These are phyloP conservation scores for Erucastrum elatum DNA, from an alignment of 345 rosid genomes.

Conservation along the genomic window DNA sequence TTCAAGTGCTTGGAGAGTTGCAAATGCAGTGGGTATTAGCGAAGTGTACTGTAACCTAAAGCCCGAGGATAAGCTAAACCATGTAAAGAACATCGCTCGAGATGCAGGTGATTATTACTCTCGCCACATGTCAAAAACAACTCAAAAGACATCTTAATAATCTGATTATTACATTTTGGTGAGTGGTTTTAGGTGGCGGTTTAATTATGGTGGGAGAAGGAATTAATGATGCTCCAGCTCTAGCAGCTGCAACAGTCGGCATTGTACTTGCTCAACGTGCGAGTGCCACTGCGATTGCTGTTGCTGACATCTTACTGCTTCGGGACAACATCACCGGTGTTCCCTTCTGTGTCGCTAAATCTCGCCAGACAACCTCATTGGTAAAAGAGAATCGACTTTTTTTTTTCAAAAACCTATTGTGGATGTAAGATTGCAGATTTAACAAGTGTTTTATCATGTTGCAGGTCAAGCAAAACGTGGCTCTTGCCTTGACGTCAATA, in stretches of 20 bases:
- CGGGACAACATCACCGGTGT: conserved; percentile 76
- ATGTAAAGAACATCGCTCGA: conserved; percentile 68
- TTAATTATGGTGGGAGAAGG: conserved; percentile 98
- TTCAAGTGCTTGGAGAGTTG: conserved; percentile 95
- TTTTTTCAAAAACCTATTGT: not conserved
- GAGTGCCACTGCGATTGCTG: conserved; percentile 93
- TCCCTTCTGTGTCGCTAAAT: conserved; percentile 88
- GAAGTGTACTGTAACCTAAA: conserved; percentile 84
- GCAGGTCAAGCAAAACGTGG: conserved; percentile 95
- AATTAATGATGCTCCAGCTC: conserved; percentile 95
- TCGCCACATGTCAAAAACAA: not conserved
- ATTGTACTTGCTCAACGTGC: conserved; percentile 97
- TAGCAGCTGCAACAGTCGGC: conserved; percentile 95
- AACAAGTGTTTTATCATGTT: conserved; percentile 7
- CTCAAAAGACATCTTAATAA: not conserved
- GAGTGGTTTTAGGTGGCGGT: conserved; percentile 71
- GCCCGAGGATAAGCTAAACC: conserved; percentile 91
- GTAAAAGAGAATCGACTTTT: conserved; percentile 27
- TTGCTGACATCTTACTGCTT: conserved; percentile 83
- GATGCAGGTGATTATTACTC: conserved; percentile 60
- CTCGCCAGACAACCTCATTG: conserved; percentile 83
- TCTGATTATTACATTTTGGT: conserved; percentile 9
- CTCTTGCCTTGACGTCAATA: conserved; percentile 74
- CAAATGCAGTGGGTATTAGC: conserved; percentile 76
- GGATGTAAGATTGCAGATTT: not conserved